phyloP scores from a whole-genome alignment of 352 stramenopile species.

The Phytophthora uliginosa region DNA sequence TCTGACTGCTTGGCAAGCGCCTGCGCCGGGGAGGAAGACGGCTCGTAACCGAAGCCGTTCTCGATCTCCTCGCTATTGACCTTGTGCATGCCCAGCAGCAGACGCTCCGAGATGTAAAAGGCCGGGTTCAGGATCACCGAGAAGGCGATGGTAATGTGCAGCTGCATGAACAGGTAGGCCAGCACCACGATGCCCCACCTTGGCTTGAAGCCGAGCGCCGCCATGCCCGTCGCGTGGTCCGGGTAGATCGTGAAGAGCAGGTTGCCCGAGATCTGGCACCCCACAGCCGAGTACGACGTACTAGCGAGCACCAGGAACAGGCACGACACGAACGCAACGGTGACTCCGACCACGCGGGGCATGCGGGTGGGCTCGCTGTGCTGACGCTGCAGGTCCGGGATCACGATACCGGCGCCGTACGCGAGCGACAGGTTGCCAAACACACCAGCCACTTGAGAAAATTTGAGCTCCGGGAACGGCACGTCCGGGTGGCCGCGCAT shows the following conservation, averaged over 20 bases:
- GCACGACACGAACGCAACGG: constrained; percentile 58
- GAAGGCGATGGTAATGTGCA: constrained; percentile 64
- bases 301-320: constrained; percentile 60
- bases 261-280: constrained; percentile 78
- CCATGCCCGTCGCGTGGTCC: constrained; percentile 36
- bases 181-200: constrained; percentile 56
- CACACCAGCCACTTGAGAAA: constrained; percentile 59
- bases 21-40: constrained; percentile 16
- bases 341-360: constrained; percentile 67
- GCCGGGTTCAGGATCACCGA: constrained; percentile 55
- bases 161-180: constrained; percentile 68
- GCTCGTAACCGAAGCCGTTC: constrained; percentile 35
- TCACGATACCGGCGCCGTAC: constrained; percentile 73
- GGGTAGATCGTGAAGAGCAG: constrained; percentile 76
- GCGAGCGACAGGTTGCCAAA: constrained; percentile 77
- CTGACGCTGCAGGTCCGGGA: constrained; percentile 69
- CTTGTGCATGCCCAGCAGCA: constrained; percentile 70
- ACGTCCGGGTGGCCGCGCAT: constrained; percentile 66
- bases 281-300: constrained; percentile 62
- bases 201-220: constrained; percentile 50
- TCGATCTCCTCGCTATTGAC: constrained; percentile 25
- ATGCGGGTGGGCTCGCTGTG: constrained; percentile 71
- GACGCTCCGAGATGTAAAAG: constrained; percentile 55
- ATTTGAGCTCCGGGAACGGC: constrained; percentile 51
- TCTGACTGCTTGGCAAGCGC: constrained; percentile 28